Conservation (phyloP, 2,329 filamentous ascomycete species). For the Geosmithia flava region DNA sequence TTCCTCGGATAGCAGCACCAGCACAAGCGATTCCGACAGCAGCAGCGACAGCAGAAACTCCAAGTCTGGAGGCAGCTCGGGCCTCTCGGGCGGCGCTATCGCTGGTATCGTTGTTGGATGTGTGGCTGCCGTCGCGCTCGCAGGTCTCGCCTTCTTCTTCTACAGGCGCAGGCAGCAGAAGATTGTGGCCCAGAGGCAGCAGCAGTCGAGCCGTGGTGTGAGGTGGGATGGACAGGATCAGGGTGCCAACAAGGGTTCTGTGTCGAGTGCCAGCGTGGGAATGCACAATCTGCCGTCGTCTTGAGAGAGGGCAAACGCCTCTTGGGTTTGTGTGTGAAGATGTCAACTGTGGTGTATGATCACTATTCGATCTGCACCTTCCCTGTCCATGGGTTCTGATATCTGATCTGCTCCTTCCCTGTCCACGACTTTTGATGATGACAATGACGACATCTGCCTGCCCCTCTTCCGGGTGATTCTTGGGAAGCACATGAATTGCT, state of each 20-base stretch:
- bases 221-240: conserved; percentile 9
- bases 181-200: conserved; percentile 9
- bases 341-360: too few species aligned
- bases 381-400: too few species aligned
- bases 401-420: too few species aligned
- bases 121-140: conserved; percentile 46
- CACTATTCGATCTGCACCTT: too few species aligned
- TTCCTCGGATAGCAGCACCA: neutral
- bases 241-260: conserved; percentile 6
- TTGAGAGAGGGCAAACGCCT: too few species aligned
- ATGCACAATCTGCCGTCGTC: conserved; percentile 7
- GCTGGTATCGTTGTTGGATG: conserved; percentile 65
- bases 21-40: conserved; percentile 2
- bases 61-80: conserved; percentile 11
- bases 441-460: neutral
- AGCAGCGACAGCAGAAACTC: conserved; percentile 7
- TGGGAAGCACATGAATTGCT: neutral
- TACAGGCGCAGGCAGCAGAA: conserved; percentile 17
- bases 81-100: conserved; percentile 55
- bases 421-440: too few species aligned
- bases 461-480: neutral
- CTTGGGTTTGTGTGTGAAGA: too few species aligned
- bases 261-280: conserved; percentile 7
- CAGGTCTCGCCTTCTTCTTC: conserved; percentile 47
- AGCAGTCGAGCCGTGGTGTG: conserved; percentile 11